phyloP scores from a whole-genome alignment of 2,329 filamentous ascomycete genomes.

The Sclerotiophoma versabilis region DNA sequence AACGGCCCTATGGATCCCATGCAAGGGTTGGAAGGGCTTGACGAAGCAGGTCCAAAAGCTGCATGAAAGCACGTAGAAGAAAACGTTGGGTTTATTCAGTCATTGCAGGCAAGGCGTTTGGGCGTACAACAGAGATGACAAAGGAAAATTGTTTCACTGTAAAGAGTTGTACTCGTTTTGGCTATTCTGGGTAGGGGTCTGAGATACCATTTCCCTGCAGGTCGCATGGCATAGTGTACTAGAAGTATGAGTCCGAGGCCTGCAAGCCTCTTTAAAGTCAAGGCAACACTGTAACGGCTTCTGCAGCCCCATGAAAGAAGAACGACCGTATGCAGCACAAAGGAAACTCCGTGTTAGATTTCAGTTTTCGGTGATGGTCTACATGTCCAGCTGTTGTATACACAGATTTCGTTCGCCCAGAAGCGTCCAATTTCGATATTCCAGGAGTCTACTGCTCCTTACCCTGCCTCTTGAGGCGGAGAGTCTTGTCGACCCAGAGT shows the following conservation, averaged over 20 bases:
- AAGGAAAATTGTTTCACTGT: slow-evolving; percentile 14
- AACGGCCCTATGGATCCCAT: slow-evolving; percentile 80
- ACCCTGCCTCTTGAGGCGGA: slow-evolving; percentile 79
- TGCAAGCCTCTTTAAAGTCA: background rate
- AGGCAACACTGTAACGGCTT: background rate
- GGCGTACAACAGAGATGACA: slow-evolving; percentile 20
- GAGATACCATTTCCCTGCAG: background rate
- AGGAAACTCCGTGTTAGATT: slow-evolving; percentile 37
- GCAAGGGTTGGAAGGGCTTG: slow-evolving; percentile 91
- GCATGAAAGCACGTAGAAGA: slow-evolving; percentile 54
- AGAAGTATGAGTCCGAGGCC: background rate
- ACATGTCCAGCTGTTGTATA: slow-evolving; percentile 28
- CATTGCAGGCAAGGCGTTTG: slow-evolving; percentile 27
- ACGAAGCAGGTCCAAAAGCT: slow-evolving; percentile 89
- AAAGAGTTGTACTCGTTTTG: background rate
- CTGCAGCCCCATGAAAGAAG: background rate
- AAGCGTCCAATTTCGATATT: slow-evolving; percentile 12
- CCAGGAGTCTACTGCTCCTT: slow-evolving; percentile 39
- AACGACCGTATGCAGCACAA: slow-evolving; percentile 20
- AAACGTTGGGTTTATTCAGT: background rate
- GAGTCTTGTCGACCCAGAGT: slow-evolving; percentile 87
- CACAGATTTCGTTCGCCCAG: slow-evolving; percentile 28
- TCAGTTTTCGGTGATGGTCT: slow-evolving; percentile 23
- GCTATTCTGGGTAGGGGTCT: background rate
- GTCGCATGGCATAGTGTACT: background rate